A percentile compares a stretch with the other conserved stretches of the same genome.
Evolutionary conservation across 2,329 filamentous ascomycete genomes (phyloP).

Genomic region (Aureobasidium sp.): DNA sequence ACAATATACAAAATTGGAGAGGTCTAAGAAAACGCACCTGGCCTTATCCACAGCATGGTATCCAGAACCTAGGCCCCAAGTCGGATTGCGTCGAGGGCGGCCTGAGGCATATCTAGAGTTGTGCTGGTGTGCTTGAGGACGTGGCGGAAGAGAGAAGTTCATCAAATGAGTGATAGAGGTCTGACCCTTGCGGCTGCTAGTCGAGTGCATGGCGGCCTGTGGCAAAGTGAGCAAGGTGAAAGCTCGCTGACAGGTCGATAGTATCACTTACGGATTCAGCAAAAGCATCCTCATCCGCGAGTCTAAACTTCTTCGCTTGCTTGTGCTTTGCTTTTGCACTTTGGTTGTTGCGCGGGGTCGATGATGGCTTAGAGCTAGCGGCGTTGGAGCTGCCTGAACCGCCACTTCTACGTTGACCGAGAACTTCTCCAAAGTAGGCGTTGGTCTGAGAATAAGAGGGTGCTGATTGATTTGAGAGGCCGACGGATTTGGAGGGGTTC

Average conservation of each 20-base stretch:
- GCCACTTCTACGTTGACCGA: slow-evolving; percentile 37
- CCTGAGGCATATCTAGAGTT: slow-evolving; percentile 9
- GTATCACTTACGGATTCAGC: slow-evolving; percentile 60
- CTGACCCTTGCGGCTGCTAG: slow-evolving; percentile 74
- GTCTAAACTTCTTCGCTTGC: slow-evolving; percentile 64
- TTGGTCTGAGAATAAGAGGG: slow-evolving; percentile 38
- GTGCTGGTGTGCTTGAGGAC: slow-evolving; percentile 54
- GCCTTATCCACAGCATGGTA: slow-evolving; percentile 89
- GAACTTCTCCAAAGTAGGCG: slow-evolving; percentile 37
- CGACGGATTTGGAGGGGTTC: slow-evolving; percentile 35
- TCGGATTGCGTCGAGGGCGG: slow-evolving; percentile 57
- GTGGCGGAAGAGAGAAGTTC: slow-evolving; percentile 76
- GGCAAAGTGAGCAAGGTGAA: slow-evolving; percentile 12
- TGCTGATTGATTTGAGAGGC: slow-evolving; percentile 32
- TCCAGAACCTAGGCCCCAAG: slow-evolving; percentile 80
- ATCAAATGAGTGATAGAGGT: slow-evolving; percentile 96
- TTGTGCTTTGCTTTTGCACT: slow-evolving; percentile 74
- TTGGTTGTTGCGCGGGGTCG: slow-evolving; percentile 67
- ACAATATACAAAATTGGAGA: background rate
- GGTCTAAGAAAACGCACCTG: slow-evolving; percentile 45
- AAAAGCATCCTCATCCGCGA: slow-evolving; percentile 79
- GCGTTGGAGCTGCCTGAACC: slow-evolving; percentile 32
- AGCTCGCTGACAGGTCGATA: slow-evolving; percentile 17
- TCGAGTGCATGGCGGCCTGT: slow-evolving; percentile 56
- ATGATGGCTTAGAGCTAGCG: slow-evolving; percentile 31